A percentile compares a stretch with the other conserved stretches of the same genome.
These are phyloP conservation scores for Ceratocystiopsis sp. DNA, from an alignment of 2,329 filamentous ascomycete genomes.

Conservation along the genomic window DNA sequence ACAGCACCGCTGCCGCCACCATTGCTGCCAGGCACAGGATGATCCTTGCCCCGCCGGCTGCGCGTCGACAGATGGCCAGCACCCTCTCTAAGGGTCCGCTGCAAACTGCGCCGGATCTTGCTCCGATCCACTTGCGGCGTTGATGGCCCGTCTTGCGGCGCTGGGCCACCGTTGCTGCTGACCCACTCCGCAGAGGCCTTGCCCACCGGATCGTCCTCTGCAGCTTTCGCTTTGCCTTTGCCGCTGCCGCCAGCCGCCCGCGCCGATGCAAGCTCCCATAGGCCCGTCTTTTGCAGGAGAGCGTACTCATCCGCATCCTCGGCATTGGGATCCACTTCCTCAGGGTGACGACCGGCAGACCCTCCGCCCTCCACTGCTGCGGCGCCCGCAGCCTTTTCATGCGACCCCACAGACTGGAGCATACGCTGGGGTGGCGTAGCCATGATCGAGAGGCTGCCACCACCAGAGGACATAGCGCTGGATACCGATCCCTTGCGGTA, in stretches of 20 bases:
- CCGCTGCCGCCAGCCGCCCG: not conserved
- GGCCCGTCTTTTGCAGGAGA: slow-evolving; percentile 48
- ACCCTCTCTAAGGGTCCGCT: slow-evolving; percentile 75
- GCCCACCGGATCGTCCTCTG: not conserved
- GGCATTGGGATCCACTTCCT: slow-evolving; percentile 18
- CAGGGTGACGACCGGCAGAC: not conserved
- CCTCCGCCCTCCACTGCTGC: slow-evolving; percentile 11
- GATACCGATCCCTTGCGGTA: slow-evolving; percentile 26
- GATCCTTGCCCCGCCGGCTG: slow-evolving; percentile 59
- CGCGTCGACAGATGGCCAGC: slow-evolving; percentile 49
- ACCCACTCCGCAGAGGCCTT: not conserved
- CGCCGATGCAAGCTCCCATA: slow-evolving; percentile 29
- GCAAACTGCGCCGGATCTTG: slow-evolving; percentile 69
- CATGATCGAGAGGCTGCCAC: slow-evolving; percentile 13
- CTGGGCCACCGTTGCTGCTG: not conserved
- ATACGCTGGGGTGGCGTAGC: slow-evolving; percentile 14
- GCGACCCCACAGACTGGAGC: slow-evolving; percentile 1
- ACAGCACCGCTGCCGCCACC: slow-evolving; percentile 19
- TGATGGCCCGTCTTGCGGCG: not conserved
- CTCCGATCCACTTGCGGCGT: slow-evolving; percentile 28
- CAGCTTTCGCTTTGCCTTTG: slow-evolving; percentile 2
- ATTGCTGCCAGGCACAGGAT: not conserved
- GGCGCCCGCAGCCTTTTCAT: slow-evolving; percentile 10
- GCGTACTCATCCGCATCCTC: slow-evolving; percentile 52
- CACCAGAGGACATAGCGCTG: slow-evolving; percentile 22